Evolutionary conservation across 805 yeast species (phyloP).

Genomic region (Blastobotrys peoriensis): DNA sequence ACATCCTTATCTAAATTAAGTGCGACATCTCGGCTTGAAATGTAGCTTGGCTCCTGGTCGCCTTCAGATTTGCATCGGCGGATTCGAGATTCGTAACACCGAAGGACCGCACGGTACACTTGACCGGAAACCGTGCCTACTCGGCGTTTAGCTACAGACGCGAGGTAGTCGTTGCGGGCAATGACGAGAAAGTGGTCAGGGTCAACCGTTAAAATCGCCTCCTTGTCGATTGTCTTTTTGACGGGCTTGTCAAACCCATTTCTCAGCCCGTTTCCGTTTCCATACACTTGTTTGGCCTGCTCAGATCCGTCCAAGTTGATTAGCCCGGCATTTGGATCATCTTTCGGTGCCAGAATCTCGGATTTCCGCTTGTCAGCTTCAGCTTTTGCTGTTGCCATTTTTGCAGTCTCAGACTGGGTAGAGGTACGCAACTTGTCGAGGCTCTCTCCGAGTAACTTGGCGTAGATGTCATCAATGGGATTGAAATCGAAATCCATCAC

Average conservation of each 20-base stretch:
- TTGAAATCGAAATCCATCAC: conserved; percentile 34
- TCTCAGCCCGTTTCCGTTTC: neutral
- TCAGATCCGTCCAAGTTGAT: conserved; percentile 6
- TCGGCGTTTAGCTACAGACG: conserved; percentile 55
- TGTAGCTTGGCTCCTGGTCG: conserved; percentile 22
- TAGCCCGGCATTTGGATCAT: conserved; percentile 18
- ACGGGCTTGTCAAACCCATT: neutral
- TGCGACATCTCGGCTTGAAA: conserved; percentile 34
- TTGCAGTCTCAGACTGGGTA: conserved; percentile 46
- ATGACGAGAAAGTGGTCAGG: conserved; percentile 61
- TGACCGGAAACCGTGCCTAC: conserved; percentile 63
- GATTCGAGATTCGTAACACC: conserved; percentile 48
- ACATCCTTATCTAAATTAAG: conserved; percentile 16
- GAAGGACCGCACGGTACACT: conserved; percentile 55
- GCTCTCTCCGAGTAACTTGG: conserved; percentile 18
- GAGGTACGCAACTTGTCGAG: conserved; percentile 12
- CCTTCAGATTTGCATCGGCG: conserved; percentile 29
- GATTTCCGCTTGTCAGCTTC: conserved; percentile 35
- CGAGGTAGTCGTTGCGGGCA: conserved; percentile 59
- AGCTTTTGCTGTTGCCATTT: conserved; percentile 56
- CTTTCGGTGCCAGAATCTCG: conserved; percentile 14
- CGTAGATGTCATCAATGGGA: conserved; percentile 27
- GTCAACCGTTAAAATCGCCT: conserved; percentile 50
- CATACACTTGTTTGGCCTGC: neutral
- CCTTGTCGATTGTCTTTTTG: conserved; percentile 11